Percentiles rank a stretch among this genome's conserved stretches.
Conservation (phyloP, 306 rosid genomes). For the Morella rubra region DNA sequence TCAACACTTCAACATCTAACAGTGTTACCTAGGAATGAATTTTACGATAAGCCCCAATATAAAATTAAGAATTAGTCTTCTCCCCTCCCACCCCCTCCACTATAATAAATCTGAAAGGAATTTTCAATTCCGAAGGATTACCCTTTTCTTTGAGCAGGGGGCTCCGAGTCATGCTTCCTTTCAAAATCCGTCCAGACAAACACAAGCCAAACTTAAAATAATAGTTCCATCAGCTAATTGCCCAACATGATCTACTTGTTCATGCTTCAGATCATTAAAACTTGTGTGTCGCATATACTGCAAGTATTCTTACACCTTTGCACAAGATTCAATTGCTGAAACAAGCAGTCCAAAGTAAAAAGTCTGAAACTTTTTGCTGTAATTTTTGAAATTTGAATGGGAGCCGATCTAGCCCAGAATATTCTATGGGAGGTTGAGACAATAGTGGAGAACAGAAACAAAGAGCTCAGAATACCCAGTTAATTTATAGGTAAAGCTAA, state of each 20-base stretch:
- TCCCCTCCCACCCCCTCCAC: no score
- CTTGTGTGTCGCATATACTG: neutral
- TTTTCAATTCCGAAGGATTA: no score
- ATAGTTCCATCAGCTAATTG: neutral
- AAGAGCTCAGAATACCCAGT: neutral
- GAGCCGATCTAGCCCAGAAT: neutral
- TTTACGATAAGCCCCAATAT: no score
- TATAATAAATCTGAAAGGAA: no score
- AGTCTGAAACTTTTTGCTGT: neutral
- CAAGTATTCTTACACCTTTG: neutral
- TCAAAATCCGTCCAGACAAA: neutral
- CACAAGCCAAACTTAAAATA: no score
- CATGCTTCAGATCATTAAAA: neutral
- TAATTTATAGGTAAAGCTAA: conserved; percentile 10
- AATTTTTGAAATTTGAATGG: neutral
- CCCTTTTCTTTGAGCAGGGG: neutral
- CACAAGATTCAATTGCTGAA: neutral
- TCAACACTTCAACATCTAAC: neutral
- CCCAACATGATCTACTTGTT: neutral
- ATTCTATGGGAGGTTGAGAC: neutral
- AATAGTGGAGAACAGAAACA: neutral
- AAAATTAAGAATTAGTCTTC: no score
- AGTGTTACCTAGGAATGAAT: neutral
- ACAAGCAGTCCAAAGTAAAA: neutral
- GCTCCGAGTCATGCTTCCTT: neutral